phyloP scores from a whole-genome alignment of 1,139 yeast species.

The Lodderomyces margitis region DNA sequence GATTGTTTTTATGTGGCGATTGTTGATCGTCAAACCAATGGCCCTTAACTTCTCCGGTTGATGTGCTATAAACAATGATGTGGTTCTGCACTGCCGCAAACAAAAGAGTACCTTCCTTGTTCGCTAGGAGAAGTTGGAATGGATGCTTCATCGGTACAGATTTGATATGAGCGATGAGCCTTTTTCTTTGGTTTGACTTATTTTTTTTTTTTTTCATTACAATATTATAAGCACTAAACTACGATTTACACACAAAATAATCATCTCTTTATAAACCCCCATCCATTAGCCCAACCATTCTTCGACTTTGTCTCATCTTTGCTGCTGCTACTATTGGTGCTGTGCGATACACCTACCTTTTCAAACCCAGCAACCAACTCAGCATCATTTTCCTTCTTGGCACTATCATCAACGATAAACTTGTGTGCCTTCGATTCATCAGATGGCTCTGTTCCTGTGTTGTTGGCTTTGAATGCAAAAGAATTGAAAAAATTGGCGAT shows the following conservation, averaged over 20 bases:
- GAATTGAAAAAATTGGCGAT: constrained; percentile 28
- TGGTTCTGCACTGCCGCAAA: constrained; percentile 58
- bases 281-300: constrained; percentile 15
- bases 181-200: too few species aligned
- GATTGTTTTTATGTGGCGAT: constrained; percentile 47
- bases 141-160: constrained; percentile 59
- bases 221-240: too few species aligned
- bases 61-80: constrained; percentile 47
- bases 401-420: constrained; percentile 15
- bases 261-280: constrained; percentile 19
- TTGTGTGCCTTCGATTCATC: constrained; percentile 19
- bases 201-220: too few species aligned
- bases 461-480: constrained; percentile 19
- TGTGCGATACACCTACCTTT: constrained; percentile 8
- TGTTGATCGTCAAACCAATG: constrained; percentile 50
- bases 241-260: too few species aligned
- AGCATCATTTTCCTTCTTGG: constrained; percentile 11
- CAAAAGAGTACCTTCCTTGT: constrained; percentile 42
- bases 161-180: constrained; percentile 2
- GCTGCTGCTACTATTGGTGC: constrained; percentile 1
- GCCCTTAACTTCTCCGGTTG: constrained; percentile 38
- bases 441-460: constrained; percentile 3
- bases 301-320: constrained; percentile 3
- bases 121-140: constrained; percentile 52
- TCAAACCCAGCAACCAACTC: constrained; percentile 15